These are phyloP conservation scores for Leptographium lundbergii DNA, from an alignment of 2,329 filamentous ascomycete species.

Conservation along the genomic window DNA sequence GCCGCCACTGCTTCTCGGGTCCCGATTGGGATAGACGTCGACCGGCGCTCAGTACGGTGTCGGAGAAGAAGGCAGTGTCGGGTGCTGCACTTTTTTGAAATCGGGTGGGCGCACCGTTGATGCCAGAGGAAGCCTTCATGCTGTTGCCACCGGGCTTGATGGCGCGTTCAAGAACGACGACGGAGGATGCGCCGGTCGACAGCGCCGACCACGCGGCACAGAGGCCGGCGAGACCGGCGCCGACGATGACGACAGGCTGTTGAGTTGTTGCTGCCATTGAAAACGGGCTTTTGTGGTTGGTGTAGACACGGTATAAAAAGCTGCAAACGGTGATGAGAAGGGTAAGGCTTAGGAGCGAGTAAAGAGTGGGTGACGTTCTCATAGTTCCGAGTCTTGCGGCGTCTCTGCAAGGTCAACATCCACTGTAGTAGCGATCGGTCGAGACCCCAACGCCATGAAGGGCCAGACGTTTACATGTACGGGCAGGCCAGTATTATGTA, in stretches of 20 bases:
- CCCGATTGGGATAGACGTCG: constrained; percentile 18
- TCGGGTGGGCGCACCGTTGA: constrained; percentile 93
- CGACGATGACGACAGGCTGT: constrained; percentile 42
- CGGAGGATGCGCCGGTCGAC: constrained; percentile 30
- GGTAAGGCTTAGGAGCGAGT: neutral
- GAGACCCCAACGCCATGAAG: too few relatives aligned
- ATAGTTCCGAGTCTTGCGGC: neutral
- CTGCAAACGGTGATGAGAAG: neutral
- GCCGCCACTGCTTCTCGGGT: constrained; percentile 17
- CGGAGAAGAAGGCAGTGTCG: constrained; percentile 35
- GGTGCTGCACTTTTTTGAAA: constrained; percentile 32
- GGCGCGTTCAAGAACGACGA: constrained; percentile 46
- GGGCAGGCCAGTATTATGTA: neutral
- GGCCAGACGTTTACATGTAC: neutral
- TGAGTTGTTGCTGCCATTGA: neutral
- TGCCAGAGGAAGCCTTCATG: constrained; percentile 96
- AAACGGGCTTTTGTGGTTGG: neutral
- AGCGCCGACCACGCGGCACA: constrained; percentile 46
- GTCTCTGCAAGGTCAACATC: neutral
- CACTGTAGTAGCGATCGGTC: too few relatives aligned
- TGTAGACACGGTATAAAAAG: neutral
- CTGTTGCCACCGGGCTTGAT: constrained; percentile 76
- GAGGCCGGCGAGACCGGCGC: constrained; percentile 51
- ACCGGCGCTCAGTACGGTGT: constrained; percentile 47
- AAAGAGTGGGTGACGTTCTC: neutral